A percentile compares a stretch with the other conserved stretches of the same genome.
Evolutionary conservation across 192 early-diverging fungal genomes (phyloP).

Genomic region (Coemansia erecta): DNA sequence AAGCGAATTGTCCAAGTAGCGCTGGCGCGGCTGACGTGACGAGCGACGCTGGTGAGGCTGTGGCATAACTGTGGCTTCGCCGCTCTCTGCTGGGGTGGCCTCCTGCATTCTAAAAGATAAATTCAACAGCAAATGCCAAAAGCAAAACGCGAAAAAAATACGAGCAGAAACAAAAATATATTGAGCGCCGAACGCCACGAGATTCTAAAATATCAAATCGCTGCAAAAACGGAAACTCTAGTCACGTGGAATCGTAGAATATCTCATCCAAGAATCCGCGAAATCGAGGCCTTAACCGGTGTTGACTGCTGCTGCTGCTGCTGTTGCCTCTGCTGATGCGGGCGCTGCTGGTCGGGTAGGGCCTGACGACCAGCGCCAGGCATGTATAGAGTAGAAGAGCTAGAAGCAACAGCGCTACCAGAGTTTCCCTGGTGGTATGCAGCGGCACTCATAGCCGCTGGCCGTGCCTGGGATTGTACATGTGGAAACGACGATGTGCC

Average conservation of each 20-base stretch:
- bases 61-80: neutral
- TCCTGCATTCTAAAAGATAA: neutral
- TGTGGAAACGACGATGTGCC: too few relatives aligned
- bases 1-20: conserved; percentile 33
- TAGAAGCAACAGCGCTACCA: neutral
- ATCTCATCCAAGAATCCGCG: conserved; percentile 24
- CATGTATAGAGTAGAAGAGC: conserved; percentile 5
- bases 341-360: conserved; percentile 3
- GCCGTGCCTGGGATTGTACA: too few relatives aligned
- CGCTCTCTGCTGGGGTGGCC: too few relatives aligned
- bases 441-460: too few relatives aligned
- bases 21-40: conserved; percentile 28
- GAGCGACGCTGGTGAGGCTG: conserved; percentile 27
- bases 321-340: conserved; percentile 10
- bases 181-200: neutral
- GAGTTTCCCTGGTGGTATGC: too few relatives aligned
- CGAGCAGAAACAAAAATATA: neutral
- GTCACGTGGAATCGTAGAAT: neutral
- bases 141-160: conserved; percentile 23
- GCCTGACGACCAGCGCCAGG: neutral
- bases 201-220: neutral
- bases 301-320: conserved; percentile 19
- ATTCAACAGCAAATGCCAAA: conserved; percentile 1
- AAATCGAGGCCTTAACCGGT: conserved; percentile 31
- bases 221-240: neutral